Evolutionary conservation across 2,329 filamentous ascomycete species (phyloP).

Genomic region (Neoarthrinium moseri): DNA sequence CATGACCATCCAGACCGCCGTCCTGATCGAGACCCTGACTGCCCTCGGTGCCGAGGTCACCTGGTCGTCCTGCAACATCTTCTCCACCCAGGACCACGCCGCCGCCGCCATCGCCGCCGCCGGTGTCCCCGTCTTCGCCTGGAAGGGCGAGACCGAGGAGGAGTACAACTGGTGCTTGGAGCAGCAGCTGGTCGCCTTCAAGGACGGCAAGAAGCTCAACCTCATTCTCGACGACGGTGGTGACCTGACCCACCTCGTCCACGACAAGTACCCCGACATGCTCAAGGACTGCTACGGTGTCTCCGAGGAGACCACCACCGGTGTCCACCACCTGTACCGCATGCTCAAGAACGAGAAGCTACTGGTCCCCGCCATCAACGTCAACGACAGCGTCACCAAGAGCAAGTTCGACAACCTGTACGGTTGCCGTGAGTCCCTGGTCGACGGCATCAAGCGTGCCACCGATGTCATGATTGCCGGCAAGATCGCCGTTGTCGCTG

Average conservation of each 20-base stretch:
- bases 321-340: constrained; percentile 98
- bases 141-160: constrained; percentile 94
- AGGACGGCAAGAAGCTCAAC: constrained; percentile 95
- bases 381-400: constrained; percentile 99
- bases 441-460: constrained; percentile 99
- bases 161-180: constrained; percentile 99
- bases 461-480: constrained; percentile 99
- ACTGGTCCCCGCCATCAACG: constrained; percentile 94
- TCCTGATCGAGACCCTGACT: constrained; percentile 96
- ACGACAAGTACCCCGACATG: constrained; percentile 98
- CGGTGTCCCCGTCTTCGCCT: constrained; percentile 81
- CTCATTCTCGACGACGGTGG: constrained; percentile 98
- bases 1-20: constrained; percentile 99
- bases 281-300: constrained; percentile 98
- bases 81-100: constrained; percentile 98
- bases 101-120: constrained; percentile 93
- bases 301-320: constrained; percentile 99
- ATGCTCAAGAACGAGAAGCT: constrained; percentile 93
- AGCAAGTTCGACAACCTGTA: constrained; percentile 99
- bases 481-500: constrained; percentile 96
- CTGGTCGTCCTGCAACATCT: constrained; percentile 99
- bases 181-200: constrained; percentile 96
- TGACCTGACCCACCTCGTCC: constrained; percentile 93
- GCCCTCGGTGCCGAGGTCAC: constrained; percentile 96
- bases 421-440: constrained; percentile 97